Conservation (phyloP, 108 stramenopile genomes). For the Fragilaria radians region DNA sequence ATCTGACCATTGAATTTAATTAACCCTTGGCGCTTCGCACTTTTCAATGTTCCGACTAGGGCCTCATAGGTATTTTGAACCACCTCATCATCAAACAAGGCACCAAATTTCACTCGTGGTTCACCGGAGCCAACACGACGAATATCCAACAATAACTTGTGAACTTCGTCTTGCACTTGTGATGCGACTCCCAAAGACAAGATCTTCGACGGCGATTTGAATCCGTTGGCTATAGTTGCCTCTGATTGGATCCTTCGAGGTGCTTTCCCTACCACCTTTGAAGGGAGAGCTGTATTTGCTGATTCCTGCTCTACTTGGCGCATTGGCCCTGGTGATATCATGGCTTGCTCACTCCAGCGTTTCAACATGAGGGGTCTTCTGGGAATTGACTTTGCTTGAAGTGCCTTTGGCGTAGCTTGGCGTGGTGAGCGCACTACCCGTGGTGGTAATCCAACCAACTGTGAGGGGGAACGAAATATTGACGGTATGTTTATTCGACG, state of each 20-base stretch:
- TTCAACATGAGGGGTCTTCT: background rate
- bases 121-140: conserved; percentile 43
- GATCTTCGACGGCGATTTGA: background rate
- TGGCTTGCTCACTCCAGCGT: background rate
- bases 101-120: conserved; percentile 57
- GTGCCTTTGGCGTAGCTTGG: background rate
- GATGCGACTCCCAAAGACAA: background rate
- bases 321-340: background rate
- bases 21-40: conserved; percentile 72
- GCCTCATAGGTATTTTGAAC: conserved; percentile 81
- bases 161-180: conserved; percentile 42
- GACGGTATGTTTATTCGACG: background rate
- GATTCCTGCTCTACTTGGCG: no score
- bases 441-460: background rate
- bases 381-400: no score
- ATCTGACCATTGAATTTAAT: conserved; percentile 81
- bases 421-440: background rate
- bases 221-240: background rate
- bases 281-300: background rate
- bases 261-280: background rate
- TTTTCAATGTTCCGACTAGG: conserved; percentile 79
- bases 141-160: conserved; percentile 52
- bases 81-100: conserved; percentile 76
- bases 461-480: background rate
- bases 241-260: background rate